Percentiles rank a stretch among this genome's conserved stretches.
These are phyloP conservation scores for Ustilago bromivora DNA, from an alignment of 1,284 basidiomycete species.

Conservation along the genomic window DNA sequence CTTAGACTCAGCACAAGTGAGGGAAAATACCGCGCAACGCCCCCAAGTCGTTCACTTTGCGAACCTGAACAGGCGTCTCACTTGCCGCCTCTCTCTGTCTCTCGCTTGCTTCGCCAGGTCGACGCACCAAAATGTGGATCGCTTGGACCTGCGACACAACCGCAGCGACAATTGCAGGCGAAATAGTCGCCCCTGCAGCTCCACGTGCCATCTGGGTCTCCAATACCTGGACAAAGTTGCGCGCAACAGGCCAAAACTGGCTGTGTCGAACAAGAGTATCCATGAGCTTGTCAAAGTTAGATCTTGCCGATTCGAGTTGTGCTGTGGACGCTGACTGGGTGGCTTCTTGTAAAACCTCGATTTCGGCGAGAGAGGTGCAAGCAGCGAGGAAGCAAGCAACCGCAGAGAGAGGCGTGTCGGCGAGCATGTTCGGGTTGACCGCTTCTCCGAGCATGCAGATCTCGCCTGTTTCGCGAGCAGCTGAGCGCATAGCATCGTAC, in stretches of 20 bases:
- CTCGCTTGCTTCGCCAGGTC: constrained; percentile 8
- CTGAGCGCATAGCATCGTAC: constrained; percentile 32
- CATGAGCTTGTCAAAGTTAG: constrained; percentile 16
- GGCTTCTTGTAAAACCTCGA: constrained; percentile 25
- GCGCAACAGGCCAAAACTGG: constrained; percentile 37
- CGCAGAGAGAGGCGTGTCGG: constrained; percentile 34
- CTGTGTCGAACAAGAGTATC: constrained; percentile 28
- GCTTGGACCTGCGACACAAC: constrained; percentile 40
- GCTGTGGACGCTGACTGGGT: neutral
- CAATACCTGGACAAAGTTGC: constrained; percentile 19
- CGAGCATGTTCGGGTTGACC: constrained; percentile 23
- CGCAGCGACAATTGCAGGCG: constrained; percentile 11
- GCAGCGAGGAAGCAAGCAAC: constrained; percentile 31
- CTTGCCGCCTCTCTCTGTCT: neutral
- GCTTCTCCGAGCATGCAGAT: constrained; percentile 34
- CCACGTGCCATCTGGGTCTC: constrained; percentile 15
- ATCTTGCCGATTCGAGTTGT: constrained; percentile 19
- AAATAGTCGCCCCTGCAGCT: neutral
- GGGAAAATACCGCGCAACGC: constrained; percentile 25
- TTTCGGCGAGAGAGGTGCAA: constrained; percentile 31
- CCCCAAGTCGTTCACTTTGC: constrained; percentile 29
- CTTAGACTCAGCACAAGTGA: constrained; percentile 26
- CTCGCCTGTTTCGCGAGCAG: constrained; percentile 34
- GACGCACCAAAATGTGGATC: constrained; percentile 39
- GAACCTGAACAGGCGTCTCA: constrained; percentile 10